These are phyloP conservation scores for Fagopyrum esculentum DNA, from an alignment of 148 eudicot genomes.

Conservation along the genomic window DNA sequence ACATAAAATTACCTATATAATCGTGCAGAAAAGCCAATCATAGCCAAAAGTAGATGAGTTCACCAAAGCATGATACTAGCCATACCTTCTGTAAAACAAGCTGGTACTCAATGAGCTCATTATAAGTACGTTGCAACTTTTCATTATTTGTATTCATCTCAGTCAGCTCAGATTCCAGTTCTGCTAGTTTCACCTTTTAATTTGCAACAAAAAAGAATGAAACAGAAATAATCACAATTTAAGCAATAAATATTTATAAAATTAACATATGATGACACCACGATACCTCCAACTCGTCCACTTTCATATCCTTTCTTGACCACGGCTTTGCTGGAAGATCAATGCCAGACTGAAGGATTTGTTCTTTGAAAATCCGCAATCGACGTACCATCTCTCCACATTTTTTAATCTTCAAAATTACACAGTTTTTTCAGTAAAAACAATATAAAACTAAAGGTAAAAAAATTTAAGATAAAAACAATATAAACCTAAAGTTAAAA, in stretches of 20 bases:
- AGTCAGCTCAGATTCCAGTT: constrained; percentile 73
- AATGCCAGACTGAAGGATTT: constrained; percentile 76
- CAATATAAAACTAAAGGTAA: background rate
- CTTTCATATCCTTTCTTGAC: constrained; percentile 30
- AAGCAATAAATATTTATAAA: background rate
- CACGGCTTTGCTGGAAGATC: constrained; percentile 37
- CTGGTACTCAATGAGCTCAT: constrained; percentile 84
- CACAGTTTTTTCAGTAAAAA: background rate
- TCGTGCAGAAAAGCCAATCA: background rate
- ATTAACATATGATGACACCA: background rate
- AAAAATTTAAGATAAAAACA: background rate
- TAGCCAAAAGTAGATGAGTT: background rate
- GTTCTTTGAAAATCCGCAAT: constrained; percentile 66
- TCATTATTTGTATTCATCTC: constrained; percentile 81
- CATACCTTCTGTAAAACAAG: constrained; percentile 79
- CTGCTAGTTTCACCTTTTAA: constrained; percentile 62
- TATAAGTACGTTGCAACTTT: constrained; percentile 73
- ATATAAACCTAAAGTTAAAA: background rate
- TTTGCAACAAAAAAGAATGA: background rate
- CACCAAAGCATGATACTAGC: background rate
- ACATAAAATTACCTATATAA: background rate
- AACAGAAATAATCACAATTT: background rate
- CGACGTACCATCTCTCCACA: constrained; percentile 93
- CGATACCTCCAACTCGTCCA: constrained; percentile 85
- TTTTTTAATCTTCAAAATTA: constrained; percentile 68